Conservation (phyloP, 805 yeast species). For the Candida railenensis region DNA sequence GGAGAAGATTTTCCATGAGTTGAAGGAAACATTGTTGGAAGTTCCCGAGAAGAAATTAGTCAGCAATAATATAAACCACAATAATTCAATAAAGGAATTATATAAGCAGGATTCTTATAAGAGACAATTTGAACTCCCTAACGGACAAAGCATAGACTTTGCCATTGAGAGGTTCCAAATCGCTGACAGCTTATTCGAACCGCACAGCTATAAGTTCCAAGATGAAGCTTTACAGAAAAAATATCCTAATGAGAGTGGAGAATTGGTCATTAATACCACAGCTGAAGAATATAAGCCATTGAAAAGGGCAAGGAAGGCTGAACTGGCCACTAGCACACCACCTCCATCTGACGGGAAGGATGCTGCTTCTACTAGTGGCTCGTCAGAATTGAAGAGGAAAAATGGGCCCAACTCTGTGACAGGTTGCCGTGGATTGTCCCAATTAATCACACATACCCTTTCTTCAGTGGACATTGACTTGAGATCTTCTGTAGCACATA, state of each 20-base stretch:
- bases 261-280: constrained; percentile 43
- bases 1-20: constrained; percentile 60
- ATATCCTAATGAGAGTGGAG: constrained; percentile 51
- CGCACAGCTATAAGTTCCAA: constrained; percentile 42
- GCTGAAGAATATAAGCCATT: constrained; percentile 70
- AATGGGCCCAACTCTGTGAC: constrained; percentile 7
- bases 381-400: background rate
- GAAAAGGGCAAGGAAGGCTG: constrained; percentile 54
- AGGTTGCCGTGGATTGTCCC: constrained; percentile 51
- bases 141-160: constrained; percentile 66
- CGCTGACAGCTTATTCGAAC: constrained; percentile 74
- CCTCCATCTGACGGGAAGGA: constrained; percentile 16
- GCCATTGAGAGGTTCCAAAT: constrained; percentile 59
- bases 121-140: constrained; percentile 70
- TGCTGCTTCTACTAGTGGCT: background rate
- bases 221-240: constrained; percentile 18
- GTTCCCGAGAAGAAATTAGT: constrained; percentile 44
- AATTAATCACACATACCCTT: constrained; percentile 55
- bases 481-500: constrained; percentile 83
- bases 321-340: constrained; percentile 31
- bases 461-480: constrained; percentile 74
- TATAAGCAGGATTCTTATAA: constrained; percentile 27
- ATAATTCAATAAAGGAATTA: constrained; percentile 22
- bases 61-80: constrained; percentile 18
- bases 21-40: constrained; percentile 70